Conservation (phyloP, 148 eudicot species). For the Euryodendron excelsum region DNA sequence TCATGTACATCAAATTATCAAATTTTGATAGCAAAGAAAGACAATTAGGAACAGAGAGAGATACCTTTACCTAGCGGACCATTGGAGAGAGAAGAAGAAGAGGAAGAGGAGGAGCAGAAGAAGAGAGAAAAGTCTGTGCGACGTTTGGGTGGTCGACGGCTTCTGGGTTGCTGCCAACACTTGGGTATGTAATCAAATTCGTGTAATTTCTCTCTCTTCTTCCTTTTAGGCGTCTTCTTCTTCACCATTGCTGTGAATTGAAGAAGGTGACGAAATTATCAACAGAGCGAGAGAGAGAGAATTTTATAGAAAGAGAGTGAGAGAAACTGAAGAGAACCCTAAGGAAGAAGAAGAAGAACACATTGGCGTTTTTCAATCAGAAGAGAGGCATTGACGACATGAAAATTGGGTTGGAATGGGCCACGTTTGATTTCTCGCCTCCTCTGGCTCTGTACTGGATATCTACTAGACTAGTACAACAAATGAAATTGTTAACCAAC, state of each 20-base stretch:
- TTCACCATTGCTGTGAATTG: constrained; percentile 25
- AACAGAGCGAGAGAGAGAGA: no score
- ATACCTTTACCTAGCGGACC: constrained; percentile 15
- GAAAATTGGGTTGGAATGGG: not conserved
- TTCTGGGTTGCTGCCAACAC: constrained; percentile 30
- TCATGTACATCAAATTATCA: not conserved
- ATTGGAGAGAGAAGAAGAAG: constrained; percentile 17
- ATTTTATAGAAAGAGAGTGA: no score
- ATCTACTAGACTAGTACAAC: no score
- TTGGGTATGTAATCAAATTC: constrained; percentile 26
- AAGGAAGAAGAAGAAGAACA: not conserved
- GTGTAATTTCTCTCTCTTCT: not conserved
- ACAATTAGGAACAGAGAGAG: not conserved
- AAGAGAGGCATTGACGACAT: constrained; percentile 1
- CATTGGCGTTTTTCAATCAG: not conserved
- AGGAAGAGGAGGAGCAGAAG: constrained; percentile 16
- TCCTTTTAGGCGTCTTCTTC: constrained; percentile 15
- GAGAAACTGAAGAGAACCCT: no score
- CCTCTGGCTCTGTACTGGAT: no score
- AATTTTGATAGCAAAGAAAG: not conserved
- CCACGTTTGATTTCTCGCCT: no score
- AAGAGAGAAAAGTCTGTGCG: constrained; percentile 32
- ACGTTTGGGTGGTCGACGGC: constrained; percentile 23
- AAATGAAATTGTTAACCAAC: no score
- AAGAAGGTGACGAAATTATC: no score